Base-by-base conservation (phyloP, 306 rosid genomes). In the Carpinus fangiana region DNA sequence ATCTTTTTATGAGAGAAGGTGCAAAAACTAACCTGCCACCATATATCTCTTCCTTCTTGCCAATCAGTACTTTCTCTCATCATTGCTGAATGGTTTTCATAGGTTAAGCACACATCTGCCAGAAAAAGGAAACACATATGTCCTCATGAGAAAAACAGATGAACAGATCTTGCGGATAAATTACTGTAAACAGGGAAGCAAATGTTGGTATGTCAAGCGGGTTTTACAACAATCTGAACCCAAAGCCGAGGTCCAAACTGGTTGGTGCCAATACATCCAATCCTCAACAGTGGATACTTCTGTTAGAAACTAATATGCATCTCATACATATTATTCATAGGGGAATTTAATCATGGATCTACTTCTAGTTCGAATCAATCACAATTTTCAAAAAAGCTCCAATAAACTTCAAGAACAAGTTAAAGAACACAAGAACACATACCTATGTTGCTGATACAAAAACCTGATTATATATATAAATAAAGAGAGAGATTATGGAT, bases 11-110 rank as follows among this genome's bases (percentile, higher is more conserved):
- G 46, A 78, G 23, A 47, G 75, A 53, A 38, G 65, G 36, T 16
- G 50, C 57, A 78, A 68, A 77, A 51, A 78, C 93, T 79, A 82
- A 95, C 99, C 99, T 95, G 99, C 99, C 99, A 95, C 96, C 99
- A 95, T 82, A 89, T 82, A 86, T 93, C 99, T 75, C 97, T 84
- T 84, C 93, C 93, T 77, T 89, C 83, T 76, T 84, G 79, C 96
- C 98, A 95, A 80, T 89, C 86, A 60, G 99, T 93, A 81, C 80
- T 84, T 72, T 64, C 90, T 82, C 93, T 93, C 81, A 76, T 93
- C 86, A 87, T 56, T 18, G 98, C 97, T 45, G 31, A 81, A 76
- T 76, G 75, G 72, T 95, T 95, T 70, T 85, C 99, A 73, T 87
- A 95, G 68, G 89, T 87, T 73, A 95, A 84, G 87, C 98, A 90